Evolutionary conservation across 805 yeast genomes (phyloP), one percentile per base, ranked within the genome.

Genomic region (Scheffersomyces amazonensis): DNA sequence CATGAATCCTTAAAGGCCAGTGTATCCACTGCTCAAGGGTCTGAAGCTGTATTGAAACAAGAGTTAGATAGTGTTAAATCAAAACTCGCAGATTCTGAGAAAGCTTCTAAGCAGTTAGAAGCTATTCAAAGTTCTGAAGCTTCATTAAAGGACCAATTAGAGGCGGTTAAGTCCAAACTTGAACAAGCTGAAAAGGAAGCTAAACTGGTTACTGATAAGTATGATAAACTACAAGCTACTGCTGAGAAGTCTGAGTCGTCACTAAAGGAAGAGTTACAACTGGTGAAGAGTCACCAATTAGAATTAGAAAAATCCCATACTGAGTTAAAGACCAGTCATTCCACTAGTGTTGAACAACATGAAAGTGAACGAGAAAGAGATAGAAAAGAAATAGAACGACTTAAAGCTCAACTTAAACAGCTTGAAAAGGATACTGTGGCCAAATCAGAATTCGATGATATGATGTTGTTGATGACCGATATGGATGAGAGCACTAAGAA

Each of bases 381-480:
- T 22, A 16, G 35, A 4, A 27, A 27, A 27, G 17, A 27, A 15
- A 27, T 27, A 7, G 36, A 35, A 19, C 27, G 41, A 37, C 24
- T 39, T 16, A 30, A 32, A 25, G 32, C 32, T 8, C 10, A 37
- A 34, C 18, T 32, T 17, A 33, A 27, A 22, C 37, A 53, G 29
- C 43, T 54, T 49, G 38, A 7, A 13, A 13, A 30, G 15, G 43
- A 36, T 8, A 42, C 47, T 28, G 81, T 74, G 12, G 73, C 79
- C 2, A 71, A 69, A 44, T 52, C 74, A 2, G 87, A 81, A 18
- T 52, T 80, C 9, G 96, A 88, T 49, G 95, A 87, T 44, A 58
- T 88, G 50, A 75, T 88, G 80, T 60, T 87, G 17, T 64, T 89
- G 15, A 78, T 89, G 57, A 76, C 84, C 15, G 95, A 87, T 32